Evolutionary conservation across 331 rosid genomes (phyloP).

Genomic region (Acacia concinna): DNA sequence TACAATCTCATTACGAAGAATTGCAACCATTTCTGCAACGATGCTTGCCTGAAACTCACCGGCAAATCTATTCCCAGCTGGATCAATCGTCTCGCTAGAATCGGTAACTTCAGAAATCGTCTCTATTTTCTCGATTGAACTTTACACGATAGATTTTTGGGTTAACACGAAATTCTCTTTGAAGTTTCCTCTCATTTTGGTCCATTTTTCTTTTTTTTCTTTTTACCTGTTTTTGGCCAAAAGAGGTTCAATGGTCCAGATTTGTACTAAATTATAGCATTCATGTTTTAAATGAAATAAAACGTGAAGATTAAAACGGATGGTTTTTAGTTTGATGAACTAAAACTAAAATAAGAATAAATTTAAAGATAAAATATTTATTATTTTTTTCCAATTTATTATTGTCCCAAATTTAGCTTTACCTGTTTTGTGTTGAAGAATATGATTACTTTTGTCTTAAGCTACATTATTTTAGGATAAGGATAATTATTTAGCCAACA

Average conservation of each 20-base stretch:
- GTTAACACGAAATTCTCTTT: too few relatives aligned
- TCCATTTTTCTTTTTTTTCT: too few relatives aligned
- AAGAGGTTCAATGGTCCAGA: rapidly evolving
- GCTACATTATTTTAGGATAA: not conserved
- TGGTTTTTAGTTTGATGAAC: rapidly evolving
- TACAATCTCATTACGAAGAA: constrained; percentile 83
- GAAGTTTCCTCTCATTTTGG: too few relatives aligned
- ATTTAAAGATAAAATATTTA: too few relatives aligned
- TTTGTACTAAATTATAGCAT: too few relatives aligned
- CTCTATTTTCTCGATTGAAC: too few relatives aligned
- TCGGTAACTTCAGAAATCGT: constrained; percentile 49
- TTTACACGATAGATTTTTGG: too few relatives aligned
- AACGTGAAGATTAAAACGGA: too few relatives aligned
- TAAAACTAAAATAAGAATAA: too few relatives aligned
- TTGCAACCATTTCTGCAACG: constrained; percentile 93
- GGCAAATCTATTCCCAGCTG: constrained; percentile 84
- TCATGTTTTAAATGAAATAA: too few relatives aligned
- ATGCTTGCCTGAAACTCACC: constrained; percentile 71
- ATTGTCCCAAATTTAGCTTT: not conserved
- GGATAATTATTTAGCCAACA: not conserved
- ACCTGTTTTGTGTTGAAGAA: not conserved
- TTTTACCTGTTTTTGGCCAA: too few relatives aligned
- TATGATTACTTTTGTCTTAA: not conserved
- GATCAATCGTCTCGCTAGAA: constrained; percentile 92
- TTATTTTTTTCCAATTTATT: not conserved